A percentile compares a stretch with the other conserved stretches of the same genome.
phyloP scores from a whole-genome alignment of 1,139 yeast genomes.

The Saccharomycopsis crataegensis region DNA sequence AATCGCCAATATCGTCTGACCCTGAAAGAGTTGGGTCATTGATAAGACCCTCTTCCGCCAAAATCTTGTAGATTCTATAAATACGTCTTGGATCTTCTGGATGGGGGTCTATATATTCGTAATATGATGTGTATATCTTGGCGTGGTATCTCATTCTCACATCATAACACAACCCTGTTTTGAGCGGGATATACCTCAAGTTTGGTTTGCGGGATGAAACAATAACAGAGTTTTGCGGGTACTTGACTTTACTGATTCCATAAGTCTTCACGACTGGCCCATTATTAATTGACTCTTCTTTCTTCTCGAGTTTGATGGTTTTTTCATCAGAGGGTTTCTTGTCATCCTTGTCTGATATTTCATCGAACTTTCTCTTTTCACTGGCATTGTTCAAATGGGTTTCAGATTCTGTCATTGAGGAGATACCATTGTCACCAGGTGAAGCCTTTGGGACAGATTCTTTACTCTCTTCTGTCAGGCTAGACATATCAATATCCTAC shows the following conservation, averaged over 20 bases:
- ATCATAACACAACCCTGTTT: slow-evolving; percentile 93
- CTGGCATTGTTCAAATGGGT: neutral
- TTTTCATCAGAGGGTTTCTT: neutral
- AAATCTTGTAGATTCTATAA: slow-evolving; percentile 82
- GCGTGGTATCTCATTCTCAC: slow-evolving; percentile 98
- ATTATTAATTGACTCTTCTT: neutral
- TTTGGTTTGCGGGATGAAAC: slow-evolving; percentile 17
- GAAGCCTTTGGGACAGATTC: too few species aligned
- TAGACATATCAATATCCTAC: too few species aligned
- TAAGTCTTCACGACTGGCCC: slow-evolving; percentile 19
- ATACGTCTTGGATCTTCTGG: slow-evolving; percentile 98
- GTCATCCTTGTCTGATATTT: neutral
- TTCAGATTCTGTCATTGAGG: too few species aligned
- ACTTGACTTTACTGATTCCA: slow-evolving; percentile 18
- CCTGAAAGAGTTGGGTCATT: slow-evolving; percentile 78
- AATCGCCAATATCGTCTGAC: slow-evolving; percentile 69
- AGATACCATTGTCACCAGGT: too few species aligned
- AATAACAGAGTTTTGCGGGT: slow-evolving; percentile 17
- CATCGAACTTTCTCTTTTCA: slow-evolving; percentile 8
- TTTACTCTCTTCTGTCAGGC: too few species aligned
- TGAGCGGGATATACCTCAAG: slow-evolving; percentile 51
- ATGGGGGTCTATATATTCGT: slow-evolving; percentile 94
- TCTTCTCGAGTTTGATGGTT: neutral
- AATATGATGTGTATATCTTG: slow-evolving; percentile 83
- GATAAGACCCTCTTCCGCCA: slow-evolving; percentile 91